Evolutionary conservation across 2,329 filamentous ascomycete species (phyloP).

Genomic region (Neofusicoccum kwambonambiense): DNA sequence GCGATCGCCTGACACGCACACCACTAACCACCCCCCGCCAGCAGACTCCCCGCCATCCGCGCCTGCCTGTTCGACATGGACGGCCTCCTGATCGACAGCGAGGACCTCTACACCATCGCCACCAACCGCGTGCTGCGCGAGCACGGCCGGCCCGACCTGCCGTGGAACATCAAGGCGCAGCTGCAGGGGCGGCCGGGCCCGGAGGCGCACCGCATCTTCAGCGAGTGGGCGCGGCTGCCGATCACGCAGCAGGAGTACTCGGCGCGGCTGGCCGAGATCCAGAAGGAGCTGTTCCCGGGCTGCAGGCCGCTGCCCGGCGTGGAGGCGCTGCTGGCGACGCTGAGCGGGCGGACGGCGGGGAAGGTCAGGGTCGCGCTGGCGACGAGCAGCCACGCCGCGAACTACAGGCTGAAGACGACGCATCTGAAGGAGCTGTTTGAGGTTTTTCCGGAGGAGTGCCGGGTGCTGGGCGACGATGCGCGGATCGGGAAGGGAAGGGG

Average conservation of each 20-base stretch:
- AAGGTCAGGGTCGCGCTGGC: conserved; percentile 67
- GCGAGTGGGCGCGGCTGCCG: conserved; percentile 82
- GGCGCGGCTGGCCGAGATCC: conserved; percentile 59
- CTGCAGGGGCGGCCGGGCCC: conserved; percentile 67
- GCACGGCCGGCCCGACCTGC: conserved; percentile 71
- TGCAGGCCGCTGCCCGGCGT: conserved; percentile 81
- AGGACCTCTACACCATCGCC: conserved; percentile 82
- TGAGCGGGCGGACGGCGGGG: conserved; percentile 39
- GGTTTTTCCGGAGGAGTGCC: conserved; percentile 65
- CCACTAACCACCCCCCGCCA: background rate
- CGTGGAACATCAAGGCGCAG: conserved; percentile 92
- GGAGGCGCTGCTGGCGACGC: conserved; percentile 60
- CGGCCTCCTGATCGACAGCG: conserved; percentile 88
- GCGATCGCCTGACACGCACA: background rate
- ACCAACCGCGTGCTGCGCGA: conserved; percentile 78
- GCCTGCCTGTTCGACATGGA: conserved; percentile 99
- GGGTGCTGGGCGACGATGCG: conserved; percentile 81
- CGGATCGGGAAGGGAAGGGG: conserved; percentile 77
- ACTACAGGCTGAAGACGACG: conserved; percentile 74
- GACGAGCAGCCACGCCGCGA: conserved; percentile 70
- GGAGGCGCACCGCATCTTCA: conserved; percentile 62
- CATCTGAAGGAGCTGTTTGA: conserved; percentile 54
- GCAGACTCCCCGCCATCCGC: conserved; percentile 52
- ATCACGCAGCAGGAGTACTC: conserved; percentile 65
- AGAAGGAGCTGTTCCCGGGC: conserved; percentile 69